Evolutionary conservation across 352 stramenopile genomes (phyloP).

Genomic region (Aphanomyces astaci): DNA sequence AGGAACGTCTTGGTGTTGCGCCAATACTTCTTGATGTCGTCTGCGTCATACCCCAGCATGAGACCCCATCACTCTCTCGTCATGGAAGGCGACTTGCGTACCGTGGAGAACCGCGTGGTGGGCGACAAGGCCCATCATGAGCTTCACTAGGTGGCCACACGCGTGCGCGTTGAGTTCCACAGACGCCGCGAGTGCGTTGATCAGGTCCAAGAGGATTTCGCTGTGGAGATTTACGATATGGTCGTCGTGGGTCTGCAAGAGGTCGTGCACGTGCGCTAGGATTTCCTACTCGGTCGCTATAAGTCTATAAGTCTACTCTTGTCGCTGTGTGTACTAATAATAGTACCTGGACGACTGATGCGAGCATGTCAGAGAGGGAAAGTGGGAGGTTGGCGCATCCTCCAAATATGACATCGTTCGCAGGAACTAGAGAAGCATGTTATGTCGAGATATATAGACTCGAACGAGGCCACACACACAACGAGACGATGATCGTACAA

Average conservation of each 20-base stretch:
- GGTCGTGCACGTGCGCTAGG: neutral
- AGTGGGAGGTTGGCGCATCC: constrained; percentile 45
- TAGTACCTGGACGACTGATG: constrained; percentile 35
- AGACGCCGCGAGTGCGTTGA: constrained; percentile 42
- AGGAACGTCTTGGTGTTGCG: neutral
- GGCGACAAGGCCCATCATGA: constrained; percentile 12
- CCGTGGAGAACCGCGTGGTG: constrained; percentile 13
- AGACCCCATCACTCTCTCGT: too few relatives aligned
- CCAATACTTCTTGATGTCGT: constrained; percentile 10
- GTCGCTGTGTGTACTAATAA: too few relatives aligned
- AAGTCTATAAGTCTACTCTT: too few relatives aligned
- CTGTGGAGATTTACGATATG: constrained; percentile 27
- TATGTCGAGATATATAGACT: too few relatives aligned
- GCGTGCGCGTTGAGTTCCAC: constrained; percentile 22
- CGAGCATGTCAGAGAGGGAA: constrained; percentile 44
- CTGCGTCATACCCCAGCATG: neutral
- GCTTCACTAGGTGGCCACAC: neutral
- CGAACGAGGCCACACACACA: too few relatives aligned
- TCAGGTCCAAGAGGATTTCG: constrained; percentile 56
- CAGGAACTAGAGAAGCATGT: constrained; percentile 58
- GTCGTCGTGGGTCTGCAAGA: neutral
- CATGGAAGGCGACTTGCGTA: neutral
- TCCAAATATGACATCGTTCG: constrained; percentile 82
- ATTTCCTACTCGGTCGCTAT: too few relatives aligned
- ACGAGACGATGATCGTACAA: too few relatives aligned